A percentile compares a stretch with the other conserved stretches of the same genome.
phyloP scores from a whole-genome alignment of 306 rosid genomes.

The Cucurbita ficifolia region DNA sequence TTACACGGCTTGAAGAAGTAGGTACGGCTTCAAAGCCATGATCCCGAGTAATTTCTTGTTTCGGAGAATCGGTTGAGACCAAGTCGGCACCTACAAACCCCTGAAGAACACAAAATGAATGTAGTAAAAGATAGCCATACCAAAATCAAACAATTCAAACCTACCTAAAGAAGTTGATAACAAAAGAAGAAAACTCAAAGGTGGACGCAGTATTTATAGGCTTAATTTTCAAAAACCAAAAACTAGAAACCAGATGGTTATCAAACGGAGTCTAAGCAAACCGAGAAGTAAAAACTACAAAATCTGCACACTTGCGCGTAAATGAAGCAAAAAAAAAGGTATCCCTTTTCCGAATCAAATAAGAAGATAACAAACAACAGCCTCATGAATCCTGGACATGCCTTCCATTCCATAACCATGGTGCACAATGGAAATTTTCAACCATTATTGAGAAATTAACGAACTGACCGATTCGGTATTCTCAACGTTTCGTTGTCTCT shows the following conservation, averaged over 20 bases:
- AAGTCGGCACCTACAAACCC: slow-evolving; percentile 13
- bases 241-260: no score
- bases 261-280: no score
- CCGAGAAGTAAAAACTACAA: no score
- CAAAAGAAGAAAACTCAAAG: no score
- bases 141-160: no score
- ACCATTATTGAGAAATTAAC: neutral
- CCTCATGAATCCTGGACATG: neutral
- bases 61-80: slow-evolving; percentile 7
- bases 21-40: slow-evolving; percentile 6
- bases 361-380: neutral
- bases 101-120: slow-evolving; percentile 10
- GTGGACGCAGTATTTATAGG: no score
- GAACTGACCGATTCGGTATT: slow-evolving; percentile 26
- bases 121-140: neutral
- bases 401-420: neutral
- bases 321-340: no score
- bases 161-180: no score
- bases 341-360: no score
- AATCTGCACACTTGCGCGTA: no score
- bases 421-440: neutral
- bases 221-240: no score
- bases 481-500: slow-evolving; percentile 17
- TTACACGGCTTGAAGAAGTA: slow-evolving; percentile 29
- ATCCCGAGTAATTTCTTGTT: slow-evolving; percentile 10